Evolutionary conservation across 1,139 yeast genomes (phyloP).

Genomic region (Candida sp.): DNA sequence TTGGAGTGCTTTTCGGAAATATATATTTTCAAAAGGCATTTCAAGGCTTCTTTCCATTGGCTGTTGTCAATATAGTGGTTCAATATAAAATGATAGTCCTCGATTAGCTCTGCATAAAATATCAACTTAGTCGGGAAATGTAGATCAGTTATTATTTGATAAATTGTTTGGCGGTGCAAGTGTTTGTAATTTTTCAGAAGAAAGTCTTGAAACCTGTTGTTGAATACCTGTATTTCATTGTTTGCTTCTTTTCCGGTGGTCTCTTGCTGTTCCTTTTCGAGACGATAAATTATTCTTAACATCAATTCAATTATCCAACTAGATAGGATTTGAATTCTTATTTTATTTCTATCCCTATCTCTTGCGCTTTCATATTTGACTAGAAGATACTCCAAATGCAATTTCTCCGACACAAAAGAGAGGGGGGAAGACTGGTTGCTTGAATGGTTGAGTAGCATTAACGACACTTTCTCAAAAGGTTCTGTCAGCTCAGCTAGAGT

Average conservation of each 20-base stretch:
- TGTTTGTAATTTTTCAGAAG: conserved; percentile 43
- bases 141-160: conserved; percentile 67
- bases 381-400: conserved; percentile 54
- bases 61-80: conserved; percentile 65
- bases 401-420: conserved; percentile 19
- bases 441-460: conserved; percentile 51
- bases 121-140: conserved; percentile 64
- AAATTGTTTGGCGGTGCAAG: conserved; percentile 64
- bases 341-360: conserved; percentile 32
- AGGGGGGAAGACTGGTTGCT: conserved; percentile 3
- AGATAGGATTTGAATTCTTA: conserved; percentile 63
- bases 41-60: conserved; percentile 73
- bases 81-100: conserved; percentile 69
- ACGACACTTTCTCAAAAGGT: conserved; percentile 70
- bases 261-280: conserved; percentile 15
- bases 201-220: conserved; percentile 47
- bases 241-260: conserved; percentile 3
- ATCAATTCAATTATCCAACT: conserved; percentile 78
- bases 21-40: conserved; percentile 48
- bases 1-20: conserved; percentile 27
- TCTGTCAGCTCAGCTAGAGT: conserved; percentile 61
- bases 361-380: conserved; percentile 45
- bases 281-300: conserved; percentile 21
- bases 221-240: conserved; percentile 13
- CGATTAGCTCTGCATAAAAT: conserved; percentile 62